phyloP scores from a whole-genome alignment of 345 rosid species.

The Gossypium longicalyx region DNA sequence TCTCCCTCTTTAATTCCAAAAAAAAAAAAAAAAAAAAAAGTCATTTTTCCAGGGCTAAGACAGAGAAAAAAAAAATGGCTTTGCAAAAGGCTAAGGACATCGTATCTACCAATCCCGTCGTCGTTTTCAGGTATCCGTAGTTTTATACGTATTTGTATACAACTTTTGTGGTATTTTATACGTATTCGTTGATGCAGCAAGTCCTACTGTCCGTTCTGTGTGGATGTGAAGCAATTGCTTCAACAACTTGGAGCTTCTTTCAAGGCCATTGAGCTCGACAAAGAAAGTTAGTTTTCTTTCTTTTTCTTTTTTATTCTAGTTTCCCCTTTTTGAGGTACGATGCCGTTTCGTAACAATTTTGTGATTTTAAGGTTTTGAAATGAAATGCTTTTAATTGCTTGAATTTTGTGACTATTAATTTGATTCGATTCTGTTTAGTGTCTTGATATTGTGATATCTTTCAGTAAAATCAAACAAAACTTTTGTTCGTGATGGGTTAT shows the following conservation, averaged over 20 bases:
- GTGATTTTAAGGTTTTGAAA: neutral
- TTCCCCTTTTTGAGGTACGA: slow-evolving; percentile 33
- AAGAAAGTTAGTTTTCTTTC: slow-evolving; percentile 24
- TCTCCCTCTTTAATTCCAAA: neutral
- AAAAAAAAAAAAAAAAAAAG: neutral
- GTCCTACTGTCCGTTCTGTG: slow-evolving; percentile 61
- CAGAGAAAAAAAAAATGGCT: neutral
- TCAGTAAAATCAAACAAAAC: neutral
- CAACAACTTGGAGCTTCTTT: slow-evolving; percentile 27
- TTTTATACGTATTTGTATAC: neutral
- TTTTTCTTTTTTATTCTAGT: neutral
- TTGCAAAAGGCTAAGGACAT: slow-evolving; percentile 5
- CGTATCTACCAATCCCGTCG: neutral
- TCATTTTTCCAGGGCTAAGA: neutral
- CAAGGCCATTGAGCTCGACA: slow-evolving; percentile 32
- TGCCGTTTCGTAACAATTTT: neutral
- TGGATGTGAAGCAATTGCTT: slow-evolving; percentile 33
- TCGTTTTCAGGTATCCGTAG: slow-evolving; percentile 10
- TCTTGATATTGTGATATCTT: neutral
- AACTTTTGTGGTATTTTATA: neutral
- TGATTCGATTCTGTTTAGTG: neutral
- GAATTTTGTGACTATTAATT: neutral
- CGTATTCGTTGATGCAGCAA: neutral
- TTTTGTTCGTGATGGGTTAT: neutral
- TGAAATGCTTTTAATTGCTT: neutral